Conservation (phyloP, 75 land plant genomes). For the Pinus albicaulis region DNA sequence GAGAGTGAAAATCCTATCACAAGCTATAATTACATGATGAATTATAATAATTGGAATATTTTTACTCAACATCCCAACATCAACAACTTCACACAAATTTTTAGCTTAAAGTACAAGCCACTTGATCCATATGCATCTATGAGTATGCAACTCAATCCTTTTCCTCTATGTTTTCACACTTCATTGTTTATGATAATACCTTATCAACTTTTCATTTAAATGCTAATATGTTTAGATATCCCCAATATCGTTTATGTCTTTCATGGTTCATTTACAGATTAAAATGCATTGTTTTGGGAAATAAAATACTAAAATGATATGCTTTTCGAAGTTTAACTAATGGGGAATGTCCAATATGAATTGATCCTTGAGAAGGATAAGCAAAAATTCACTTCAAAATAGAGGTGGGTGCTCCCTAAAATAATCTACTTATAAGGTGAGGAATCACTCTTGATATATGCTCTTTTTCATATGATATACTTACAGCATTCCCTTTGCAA, state of each 20-base stretch:
- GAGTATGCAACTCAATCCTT: conserved; percentile 28
- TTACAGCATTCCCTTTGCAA: no score
- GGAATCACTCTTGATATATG: neutral
- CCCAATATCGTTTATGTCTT: no score
- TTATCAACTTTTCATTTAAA: no score
- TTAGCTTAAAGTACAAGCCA: conserved; percentile 71
- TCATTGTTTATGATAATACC: no score
- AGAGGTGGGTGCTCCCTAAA: conserved; percentile 73
- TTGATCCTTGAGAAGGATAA: conserved; percentile 55
- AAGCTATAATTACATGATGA: conserved; percentile 53
- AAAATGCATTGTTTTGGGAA: conserved; percentile 69
- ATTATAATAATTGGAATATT: conserved; percentile 64
- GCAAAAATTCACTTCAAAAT: conserved; percentile 36
- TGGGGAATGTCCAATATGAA: no score
- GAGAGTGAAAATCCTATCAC: conserved; percentile 61
- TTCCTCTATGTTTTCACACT: no score
- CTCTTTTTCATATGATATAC: no score
- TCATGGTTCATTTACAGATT: conserved; percentile 32
- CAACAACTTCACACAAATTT: conserved; percentile 53
- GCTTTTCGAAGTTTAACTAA: conserved; percentile 55
- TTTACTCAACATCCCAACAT: conserved; percentile 72
- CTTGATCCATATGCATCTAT: conserved; percentile 47
- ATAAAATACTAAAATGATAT: conserved; percentile 71
- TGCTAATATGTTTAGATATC: no score
- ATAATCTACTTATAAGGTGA: conserved; percentile 73